These are phyloP conservation scores for Diospyros lotus DNA, from an alignment of 148 eudicot species.

Conservation along the genomic window DNA sequence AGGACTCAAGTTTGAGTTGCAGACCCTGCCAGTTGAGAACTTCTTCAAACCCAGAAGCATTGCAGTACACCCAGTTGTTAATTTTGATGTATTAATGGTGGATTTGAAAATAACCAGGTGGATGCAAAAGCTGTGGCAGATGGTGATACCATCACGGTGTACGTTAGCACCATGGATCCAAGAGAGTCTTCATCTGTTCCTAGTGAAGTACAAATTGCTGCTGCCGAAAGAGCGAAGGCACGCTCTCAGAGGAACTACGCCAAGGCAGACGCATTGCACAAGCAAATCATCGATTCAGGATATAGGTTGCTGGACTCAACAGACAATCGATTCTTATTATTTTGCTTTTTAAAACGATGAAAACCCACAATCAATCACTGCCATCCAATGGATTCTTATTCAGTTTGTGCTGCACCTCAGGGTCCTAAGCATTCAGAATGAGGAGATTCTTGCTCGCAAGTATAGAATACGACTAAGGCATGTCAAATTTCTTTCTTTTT, in stretches of 20 bases:
- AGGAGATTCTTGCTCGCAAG: constrained; percentile 73
- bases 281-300: constrained; percentile 62
- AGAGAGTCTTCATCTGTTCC: constrained; percentile 80
- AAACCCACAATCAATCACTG: background rate
- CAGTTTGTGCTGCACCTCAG: constrained; percentile 31
- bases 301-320: constrained; percentile 45
- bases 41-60: background rate
- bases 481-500: background rate
- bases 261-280: constrained; percentile 77
- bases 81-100: background rate
- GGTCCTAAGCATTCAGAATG: constrained; percentile 51
- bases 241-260: constrained; percentile 62
- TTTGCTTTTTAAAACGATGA: background rate
- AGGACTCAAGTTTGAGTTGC: constrained; percentile 77
- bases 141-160: constrained; percentile 89
- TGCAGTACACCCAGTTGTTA: background rate
- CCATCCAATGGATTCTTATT: too few species aligned
- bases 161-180: constrained; percentile 72
- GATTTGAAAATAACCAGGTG: constrained; percentile 39
- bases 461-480: constrained; percentile 92
- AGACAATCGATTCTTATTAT: background rate
- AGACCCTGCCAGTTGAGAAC: constrained; percentile 72
- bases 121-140: constrained; percentile 88
- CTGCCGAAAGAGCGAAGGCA: constrained; percentile 66
- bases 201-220: constrained; percentile 58